A percentile compares a stretch with the other conserved stretches of the same genome.
These are phyloP conservation scores for Protomyces lactucae-debilis DNA, from an alignment of 1,139 yeast genomes.

Conservation along the genomic window DNA sequence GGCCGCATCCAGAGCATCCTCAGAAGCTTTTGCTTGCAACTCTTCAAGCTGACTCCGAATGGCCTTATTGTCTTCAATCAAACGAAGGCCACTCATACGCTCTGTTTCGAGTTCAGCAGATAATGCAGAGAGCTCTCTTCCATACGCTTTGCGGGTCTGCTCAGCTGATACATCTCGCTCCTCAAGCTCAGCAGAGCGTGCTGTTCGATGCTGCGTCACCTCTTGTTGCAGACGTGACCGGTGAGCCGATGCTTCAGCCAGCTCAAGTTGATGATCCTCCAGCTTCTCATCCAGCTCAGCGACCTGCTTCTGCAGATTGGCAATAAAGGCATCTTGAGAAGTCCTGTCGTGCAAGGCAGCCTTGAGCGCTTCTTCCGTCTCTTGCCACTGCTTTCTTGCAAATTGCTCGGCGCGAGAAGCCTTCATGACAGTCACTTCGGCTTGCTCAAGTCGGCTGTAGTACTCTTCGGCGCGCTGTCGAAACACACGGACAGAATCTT, in stretches of 20 bases:
- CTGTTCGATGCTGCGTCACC: constrained; percentile 37
- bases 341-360: constrained; percentile 57
- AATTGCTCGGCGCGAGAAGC: constrained; percentile 58
- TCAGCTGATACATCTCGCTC: constrained; percentile 25
- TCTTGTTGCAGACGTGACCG: constrained; percentile 49
- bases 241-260: constrained; percentile 50
- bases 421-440: constrained; percentile 66
- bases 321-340: constrained; percentile 43
- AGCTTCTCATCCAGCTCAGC: constrained; percentile 55
- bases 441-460: constrained; percentile 65
- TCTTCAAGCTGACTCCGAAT: constrained; percentile 22
- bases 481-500: constrained; percentile 55
- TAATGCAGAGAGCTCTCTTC: constrained; percentile 23
- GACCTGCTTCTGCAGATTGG: constrained; percentile 52
- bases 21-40: constrained; percentile 22
- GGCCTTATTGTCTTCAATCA: constrained; percentile 25
- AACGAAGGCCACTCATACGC: constrained; percentile 14
- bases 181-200: constrained; percentile 18
- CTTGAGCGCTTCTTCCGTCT: constrained; percentile 50
- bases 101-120: constrained; percentile 26
- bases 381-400: constrained; percentile 54
- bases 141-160: constrained; percentile 28
- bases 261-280: constrained; percentile 55
- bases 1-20: constrained; percentile 18
- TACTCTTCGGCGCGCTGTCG: constrained; percentile 72